Evolutionary conservation across 306 rosid species (phyloP), one percentile per base, ranked within the genome.

Genomic region (Betula pendula): DNA sequence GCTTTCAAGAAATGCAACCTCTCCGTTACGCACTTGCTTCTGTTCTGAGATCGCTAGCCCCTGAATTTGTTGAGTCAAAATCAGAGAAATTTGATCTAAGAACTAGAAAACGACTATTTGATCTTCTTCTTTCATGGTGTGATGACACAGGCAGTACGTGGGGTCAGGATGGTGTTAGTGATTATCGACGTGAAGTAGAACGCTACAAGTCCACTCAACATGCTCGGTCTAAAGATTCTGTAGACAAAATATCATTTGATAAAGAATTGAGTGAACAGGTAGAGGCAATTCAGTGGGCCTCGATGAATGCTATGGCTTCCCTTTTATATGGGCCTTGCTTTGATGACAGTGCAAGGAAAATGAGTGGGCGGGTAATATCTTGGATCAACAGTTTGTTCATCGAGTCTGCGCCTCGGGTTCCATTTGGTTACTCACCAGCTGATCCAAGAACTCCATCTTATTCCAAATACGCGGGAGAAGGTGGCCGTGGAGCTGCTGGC

Each of bases 201-300:
- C 97, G 98, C 38, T 96, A 96, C 82, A 96, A 96, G 79, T 96
- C 99, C 75, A 89, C 99, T 86, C 99, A 96, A 79, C 92, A 96
- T 90, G 89, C 90, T 66, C 87, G 98, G 55, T 93, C 99, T 60
- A 96, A 96, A 84, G 99, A 96, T 86, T 96, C 99, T 47, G 97
- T 93, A 20, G 99, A 96, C 85, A 96, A 93, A 88, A 80, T 92
- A 85, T 91, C 90, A 49, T 92, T 96, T 82, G 99, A 96, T 86
- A 96, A 96, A 88, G 99, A 96, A 84, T 79, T 96, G 82, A 87
- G 87, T 80, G 99, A 96, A 86, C 99, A 93, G 78, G 81, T 96
- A 77, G 99, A 96, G 84, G 98, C 97, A 77, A 96, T 96, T 81
- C 99, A 96, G 88, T 93, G 99, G 99, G 96, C 99, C 60, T 96